These are phyloP conservation scores for Cetradonia linearis DNA, from an alignment of 495 filamentous ascomycete species.

Conservation along the genomic window DNA sequence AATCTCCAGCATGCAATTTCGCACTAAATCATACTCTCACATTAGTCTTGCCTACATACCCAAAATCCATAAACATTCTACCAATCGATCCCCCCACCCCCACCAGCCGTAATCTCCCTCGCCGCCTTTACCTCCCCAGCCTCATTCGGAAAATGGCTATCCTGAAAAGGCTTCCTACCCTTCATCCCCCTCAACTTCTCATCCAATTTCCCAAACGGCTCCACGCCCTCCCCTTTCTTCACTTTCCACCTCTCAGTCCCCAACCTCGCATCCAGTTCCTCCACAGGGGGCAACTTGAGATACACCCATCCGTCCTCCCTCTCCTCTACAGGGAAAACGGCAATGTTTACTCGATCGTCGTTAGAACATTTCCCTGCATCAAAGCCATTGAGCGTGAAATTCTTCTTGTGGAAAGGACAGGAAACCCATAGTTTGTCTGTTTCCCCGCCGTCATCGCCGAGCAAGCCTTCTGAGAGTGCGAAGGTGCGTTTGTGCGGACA, in stretches of 20 bases:
- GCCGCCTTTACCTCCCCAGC: constrained; percentile 37
- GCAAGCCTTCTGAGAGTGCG: constrained; percentile 73
- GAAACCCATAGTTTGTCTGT: constrained; percentile 64
- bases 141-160: constrained; percentile 37
- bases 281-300: constrained; percentile 71
- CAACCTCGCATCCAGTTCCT: constrained; percentile 73
- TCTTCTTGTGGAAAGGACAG: constrained; percentile 89
- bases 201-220: constrained; percentile 61
- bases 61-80: constrained; percentile 31
- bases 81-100: constrained; percentile 57
- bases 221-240: constrained; percentile 54
- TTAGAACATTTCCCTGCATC: constrained; percentile 65
- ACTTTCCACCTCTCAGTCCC: constrained; percentile 81
- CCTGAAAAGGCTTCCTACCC: constrained; percentile 44
- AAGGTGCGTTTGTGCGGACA: constrained; percentile 94
- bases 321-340: constrained; percentile 76
- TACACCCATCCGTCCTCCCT: constrained; percentile 75
- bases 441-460: constrained; percentile 62
- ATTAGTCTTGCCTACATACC: too few species aligned
- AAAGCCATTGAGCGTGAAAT: constrained; percentile 66
- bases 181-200: constrained; percentile 48
- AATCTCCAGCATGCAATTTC: too few species aligned
- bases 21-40: too few species aligned
- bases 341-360: constrained; percentile 68
- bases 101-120: constrained; percentile 37